A percentile compares a stretch with the other conserved stretches of the same genome.
These are phyloP conservation scores for Biancaea sappan DNA, from an alignment of 306 rosid species.

Conservation along the genomic window DNA sequence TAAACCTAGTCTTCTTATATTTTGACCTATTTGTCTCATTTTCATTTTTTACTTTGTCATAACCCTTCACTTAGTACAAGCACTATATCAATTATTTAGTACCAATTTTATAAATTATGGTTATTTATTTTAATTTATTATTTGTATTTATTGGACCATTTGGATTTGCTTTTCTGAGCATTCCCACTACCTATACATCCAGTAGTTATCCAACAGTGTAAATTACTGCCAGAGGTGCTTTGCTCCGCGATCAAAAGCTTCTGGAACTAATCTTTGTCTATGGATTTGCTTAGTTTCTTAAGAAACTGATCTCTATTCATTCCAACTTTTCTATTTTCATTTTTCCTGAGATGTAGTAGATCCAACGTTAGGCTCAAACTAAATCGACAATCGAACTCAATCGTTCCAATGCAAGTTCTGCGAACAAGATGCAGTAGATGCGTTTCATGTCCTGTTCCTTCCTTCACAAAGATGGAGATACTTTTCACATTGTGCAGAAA, in stretches of 20 bases:
- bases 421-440: constrained; percentile 73
- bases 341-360: constrained; percentile 61
- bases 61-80: no score
- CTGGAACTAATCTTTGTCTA: constrained; percentile 61
- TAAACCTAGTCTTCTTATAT: no score
- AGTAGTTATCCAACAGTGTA: constrained; percentile 83
- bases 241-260: constrained; percentile 69
- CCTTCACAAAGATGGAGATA: constrained; percentile 81
- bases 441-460: constrained; percentile 84
- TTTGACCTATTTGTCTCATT: no score
- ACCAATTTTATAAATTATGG: no score
- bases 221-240: constrained; percentile 52
- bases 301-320: constrained; percentile 77
- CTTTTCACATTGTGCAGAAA: constrained; percentile 81
- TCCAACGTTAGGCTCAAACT: constrained; percentile 67
- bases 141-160: constrained; percentile 43
- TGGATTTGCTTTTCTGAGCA: constrained; percentile 52
- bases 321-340: constrained; percentile 55
- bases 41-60: no score
- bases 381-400: no score
- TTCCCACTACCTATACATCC: constrained; percentile 85
- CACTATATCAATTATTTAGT: no score
- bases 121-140: no score
- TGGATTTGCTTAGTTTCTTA: constrained; percentile 65
- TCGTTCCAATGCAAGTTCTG: constrained; percentile 57